These are phyloP conservation scores for Kalanchoe fedtschenkoi DNA, from an alignment of 164 flowering plant genomes.

Conservation along the genomic window DNA sequence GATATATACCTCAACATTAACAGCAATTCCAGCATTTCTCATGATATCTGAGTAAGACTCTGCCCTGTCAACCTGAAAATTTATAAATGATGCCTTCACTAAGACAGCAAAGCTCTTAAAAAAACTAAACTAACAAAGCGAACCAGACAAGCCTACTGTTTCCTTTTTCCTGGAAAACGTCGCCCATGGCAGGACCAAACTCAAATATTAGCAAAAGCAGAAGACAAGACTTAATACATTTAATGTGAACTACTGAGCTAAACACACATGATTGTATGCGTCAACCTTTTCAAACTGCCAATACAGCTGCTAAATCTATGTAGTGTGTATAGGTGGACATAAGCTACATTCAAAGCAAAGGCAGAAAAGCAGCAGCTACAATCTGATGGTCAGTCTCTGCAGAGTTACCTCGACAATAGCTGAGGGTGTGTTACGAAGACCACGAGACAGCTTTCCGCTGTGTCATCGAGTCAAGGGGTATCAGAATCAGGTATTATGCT, in stretches of 20 bases:
- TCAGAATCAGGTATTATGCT: neutral
- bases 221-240: no score
- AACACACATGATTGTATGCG: no score
- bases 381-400: neutral
- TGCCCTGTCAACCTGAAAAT: constrained; percentile 59
- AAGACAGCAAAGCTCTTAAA: no score
- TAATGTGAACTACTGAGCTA: no score
- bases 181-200: neutral
- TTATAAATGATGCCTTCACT: neutral
- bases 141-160: no score
- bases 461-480: constrained; percentile 4
- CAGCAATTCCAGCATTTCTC: constrained; percentile 52
- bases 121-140: no score
- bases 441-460: constrained; percentile 74
- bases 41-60: constrained; percentile 50
- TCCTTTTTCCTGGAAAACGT: no score
- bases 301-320: no score
- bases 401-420: constrained; percentile 50
- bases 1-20: constrained; percentile 55
- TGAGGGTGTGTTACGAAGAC: constrained; percentile 76
- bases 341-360: neutral
- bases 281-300: no score
- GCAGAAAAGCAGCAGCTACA: neutral
- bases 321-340: neutral
- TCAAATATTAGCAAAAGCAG: neutral